Evolutionary conservation across 352 stramenopile genomes (phyloP), one percentile per base, ranked within the genome.

Genomic region (Nothophytophthora sp.): DNA sequence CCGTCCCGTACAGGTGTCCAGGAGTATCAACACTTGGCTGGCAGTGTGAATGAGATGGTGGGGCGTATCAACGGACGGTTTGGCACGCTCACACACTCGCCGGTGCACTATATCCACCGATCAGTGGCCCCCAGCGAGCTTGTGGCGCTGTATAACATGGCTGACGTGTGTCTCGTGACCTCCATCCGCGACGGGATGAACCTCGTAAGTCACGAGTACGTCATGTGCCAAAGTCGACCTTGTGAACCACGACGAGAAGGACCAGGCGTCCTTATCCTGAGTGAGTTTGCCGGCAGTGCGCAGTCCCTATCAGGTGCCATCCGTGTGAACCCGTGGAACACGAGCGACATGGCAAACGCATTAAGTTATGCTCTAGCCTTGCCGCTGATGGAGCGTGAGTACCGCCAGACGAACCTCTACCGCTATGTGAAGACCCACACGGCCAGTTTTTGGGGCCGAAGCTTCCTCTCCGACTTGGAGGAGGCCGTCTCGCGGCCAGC

Each of bases 171-270:
- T 20, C 55, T 96, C n/a, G 86, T 96, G 41, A 96, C 88, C 0
- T 95, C 83, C n/a, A 70, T 96, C 13, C 73, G 86, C 27, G 88
- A 96, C 42, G 88, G 88, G 12, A 95, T 96, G 86, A 96, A 96
- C 50, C 77, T 96, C 6, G 88, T 96, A 16, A 91, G 78, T 46
- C 78, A 96, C 55, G 88, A 96, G 58, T 96, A 92, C 51, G 85
- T 96, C 23, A 89, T 90, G 49, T 92, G 84, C 40, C 86, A 96
- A 56, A 86, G 57, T 45, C 58, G 75, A 16, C 66, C 67, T n/a
- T 86, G 74, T 37, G 67, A 80, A 15, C 69, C 60, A 6, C 72
- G 69, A 41, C 72, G 78, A 1, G 73, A 82, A 66, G 81, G 77
- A 12, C 88, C 88, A 8, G 88, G 88, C 2, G 88, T 95, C 15